These are phyloP conservation scores for Ganoderma leucocontextum DNA, from an alignment of 1,284 basidiomycete species.

Conservation along the genomic window DNA sequence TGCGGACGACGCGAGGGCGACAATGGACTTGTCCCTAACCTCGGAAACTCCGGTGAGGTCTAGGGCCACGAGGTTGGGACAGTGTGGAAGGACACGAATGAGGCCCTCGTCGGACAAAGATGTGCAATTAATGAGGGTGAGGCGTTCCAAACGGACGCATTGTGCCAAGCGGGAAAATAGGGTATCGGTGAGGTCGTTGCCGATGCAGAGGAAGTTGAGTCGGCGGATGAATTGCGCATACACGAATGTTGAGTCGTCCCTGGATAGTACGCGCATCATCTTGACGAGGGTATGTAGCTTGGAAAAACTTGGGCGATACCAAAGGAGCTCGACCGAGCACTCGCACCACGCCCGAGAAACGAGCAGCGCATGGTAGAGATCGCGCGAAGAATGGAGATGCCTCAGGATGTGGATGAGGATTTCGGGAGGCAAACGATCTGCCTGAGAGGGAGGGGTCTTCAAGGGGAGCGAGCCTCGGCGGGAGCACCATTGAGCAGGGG, in stretches of 20 bases:
- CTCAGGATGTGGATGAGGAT: conserved; percentile 94
- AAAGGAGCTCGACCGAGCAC: conserved; percentile 93
- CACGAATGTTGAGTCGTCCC: conserved; percentile 79
- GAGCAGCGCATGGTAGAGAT: conserved; percentile 80
- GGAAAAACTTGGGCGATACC: conserved; percentile 89
- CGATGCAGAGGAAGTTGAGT: conserved; percentile 87
- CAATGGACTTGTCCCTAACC: conserved; percentile 77
- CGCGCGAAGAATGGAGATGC: conserved; percentile 77
- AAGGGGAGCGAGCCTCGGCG: conserved; percentile 41
- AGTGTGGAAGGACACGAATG: conserved; percentile 71
- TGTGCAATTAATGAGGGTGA: conserved; percentile 90
- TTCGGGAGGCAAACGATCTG: conserved; percentile 81
- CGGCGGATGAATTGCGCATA: conserved; percentile 91
- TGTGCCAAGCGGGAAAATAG: conserved; percentile 78
- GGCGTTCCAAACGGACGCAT: conserved; percentile 89
- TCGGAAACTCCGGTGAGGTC: conserved; percentile 84
- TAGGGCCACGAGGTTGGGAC: conserved; percentile 85
- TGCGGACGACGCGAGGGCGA: conserved; percentile 76
- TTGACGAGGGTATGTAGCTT: conserved; percentile 78
- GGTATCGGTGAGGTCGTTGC: conserved; percentile 79
- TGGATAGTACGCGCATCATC: conserved; percentile 74
- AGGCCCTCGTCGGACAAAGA: conserved; percentile 78
- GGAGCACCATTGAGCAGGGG: conserved; percentile 73
- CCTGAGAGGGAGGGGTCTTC: conserved; percentile 49
- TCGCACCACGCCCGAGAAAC: conserved; percentile 96